A percentile compares a stretch with the other conserved stretches of the same genome.
Conservation (phyloP, 2,329 filamentous ascomycete species). For the Epichloe typhina region DNA sequence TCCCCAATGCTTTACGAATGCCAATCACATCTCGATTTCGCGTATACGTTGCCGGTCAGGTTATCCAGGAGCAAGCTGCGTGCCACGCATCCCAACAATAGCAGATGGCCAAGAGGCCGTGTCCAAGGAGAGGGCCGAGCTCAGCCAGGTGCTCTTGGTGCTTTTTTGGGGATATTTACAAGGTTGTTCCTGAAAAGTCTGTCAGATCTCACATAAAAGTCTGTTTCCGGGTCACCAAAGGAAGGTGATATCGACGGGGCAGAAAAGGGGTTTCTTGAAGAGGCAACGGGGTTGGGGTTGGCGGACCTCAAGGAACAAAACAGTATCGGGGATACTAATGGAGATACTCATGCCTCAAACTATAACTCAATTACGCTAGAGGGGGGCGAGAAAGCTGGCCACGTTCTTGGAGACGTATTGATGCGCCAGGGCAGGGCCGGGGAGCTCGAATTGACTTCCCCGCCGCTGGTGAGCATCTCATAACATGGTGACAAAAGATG, state of each 20-base stretch:
- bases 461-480: background rate
- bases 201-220: slow-evolving; percentile 87
- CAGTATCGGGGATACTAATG: too few relatives aligned
- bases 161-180: slow-evolving; percentile 33
- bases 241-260: slow-evolving; percentile 49
- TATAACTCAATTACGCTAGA: too few relatives aligned
- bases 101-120: background rate
- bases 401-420: too few relatives aligned
- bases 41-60: background rate
- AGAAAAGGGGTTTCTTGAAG: slow-evolving; percentile 70
- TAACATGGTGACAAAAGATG: too few relatives aligned
- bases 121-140: background rate
- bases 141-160: background rate
- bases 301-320: too few relatives aligned
- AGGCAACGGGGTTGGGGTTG: slow-evolving; percentile 33
- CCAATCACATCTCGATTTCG: too few relatives aligned
- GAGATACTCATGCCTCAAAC: too few relatives aligned
- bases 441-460: background rate
- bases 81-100: background rate
- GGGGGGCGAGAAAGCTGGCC: too few relatives aligned
- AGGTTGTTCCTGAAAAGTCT: slow-evolving; percentile 59
- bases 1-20: too few relatives aligned
- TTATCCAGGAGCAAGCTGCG: background rate
- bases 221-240: slow-evolving; percentile 68
- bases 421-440: too few relatives aligned